phyloP scores from a whole-genome alignment of 306 rosid genomes.

The Oxytropis ochrocephala region DNA sequence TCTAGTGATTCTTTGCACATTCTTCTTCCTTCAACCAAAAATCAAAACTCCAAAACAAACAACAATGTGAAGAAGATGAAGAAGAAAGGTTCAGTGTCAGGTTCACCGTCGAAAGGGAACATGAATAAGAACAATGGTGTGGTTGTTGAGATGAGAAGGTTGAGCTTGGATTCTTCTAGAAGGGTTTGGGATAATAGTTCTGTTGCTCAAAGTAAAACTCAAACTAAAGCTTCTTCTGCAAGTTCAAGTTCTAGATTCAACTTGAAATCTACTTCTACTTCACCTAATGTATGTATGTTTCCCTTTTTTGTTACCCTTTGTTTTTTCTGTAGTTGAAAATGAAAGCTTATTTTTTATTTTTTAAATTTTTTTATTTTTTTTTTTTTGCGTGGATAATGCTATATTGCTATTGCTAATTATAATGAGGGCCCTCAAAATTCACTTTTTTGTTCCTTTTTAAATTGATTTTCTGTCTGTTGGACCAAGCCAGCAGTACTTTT shows the following conservation, averaged over 20 bases:
- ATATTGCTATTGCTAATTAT: background rate
- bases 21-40: background rate
- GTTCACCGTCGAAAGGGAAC: background rate
- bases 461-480: constrained; percentile 12
- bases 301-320: too few relatives aligned
- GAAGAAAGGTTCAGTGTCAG: background rate
- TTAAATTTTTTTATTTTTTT: too few relatives aligned
- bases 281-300: constrained; percentile 23
- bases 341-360: background rate
- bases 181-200: constrained; percentile 46
- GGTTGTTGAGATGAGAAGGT: constrained; percentile 39
- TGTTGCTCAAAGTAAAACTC: background rate
- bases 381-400: background rate
- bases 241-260: constrained; percentile 19
- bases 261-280: constrained; percentile 19
- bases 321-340: background rate
- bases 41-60: background rate
- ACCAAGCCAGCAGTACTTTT: background rate
- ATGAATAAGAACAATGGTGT: background rate
- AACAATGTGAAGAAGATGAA: constrained; percentile 18
- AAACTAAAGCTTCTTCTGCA: background rate
- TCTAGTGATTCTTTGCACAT: constrained; percentile 32
- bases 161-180: constrained; percentile 68
- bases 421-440: constrained; percentile 27
- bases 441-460: background rate